Evolutionary conservation across 257 asterid genomes (phyloP).

Genomic region (Jacaranda copaia): DNA sequence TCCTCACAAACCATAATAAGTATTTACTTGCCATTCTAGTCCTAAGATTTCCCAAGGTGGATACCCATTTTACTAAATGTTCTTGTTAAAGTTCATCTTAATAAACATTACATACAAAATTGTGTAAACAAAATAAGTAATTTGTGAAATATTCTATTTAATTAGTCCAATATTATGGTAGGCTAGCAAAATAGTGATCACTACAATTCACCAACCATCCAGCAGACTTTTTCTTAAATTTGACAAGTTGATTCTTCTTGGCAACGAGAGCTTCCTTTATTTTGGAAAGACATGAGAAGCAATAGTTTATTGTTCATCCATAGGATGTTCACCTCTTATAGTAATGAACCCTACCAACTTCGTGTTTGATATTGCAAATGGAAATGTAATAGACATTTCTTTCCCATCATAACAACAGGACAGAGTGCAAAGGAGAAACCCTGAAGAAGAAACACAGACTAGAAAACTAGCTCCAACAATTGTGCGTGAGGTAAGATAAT

Average conservation of each 20-base stretch:
- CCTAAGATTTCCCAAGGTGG: no score
- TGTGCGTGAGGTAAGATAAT: constrained; percentile 64
- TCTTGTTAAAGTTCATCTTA: no score
- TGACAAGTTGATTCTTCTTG: constrained; percentile 85
- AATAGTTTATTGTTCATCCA: constrained; percentile 69
- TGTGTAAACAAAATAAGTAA: no score
- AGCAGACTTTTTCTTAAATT: constrained; percentile 91
- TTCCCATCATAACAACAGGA: constrained; percentile 80
- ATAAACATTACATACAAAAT: no score
- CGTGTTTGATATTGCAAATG: constrained; percentile 92
- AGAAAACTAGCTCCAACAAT: constrained; percentile 67
- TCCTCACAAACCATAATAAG: no score
- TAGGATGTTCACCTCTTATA: constrained; percentile 81
- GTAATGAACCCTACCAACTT: constrained; percentile 96
- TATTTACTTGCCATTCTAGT: no score
- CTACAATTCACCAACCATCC: constrained; percentile 98
- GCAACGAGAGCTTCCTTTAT: constrained; percentile 84
- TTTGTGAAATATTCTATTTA: neutral
- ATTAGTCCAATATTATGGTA: constrained; percentile 39
- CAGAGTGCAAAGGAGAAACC: constrained; percentile 67
- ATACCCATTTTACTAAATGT: no score
- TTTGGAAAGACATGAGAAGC: constrained; percentile 89
- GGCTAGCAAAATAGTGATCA: constrained; percentile 89
- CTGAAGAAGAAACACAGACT: constrained; percentile 50
- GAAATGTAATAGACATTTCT: constrained; percentile 77